A percentile compares a stretch with the other conserved stretches of the same genome.
Evolutionary conservation across 306 rosid species (phyloP).

Genomic region (Cicer judaicum): DNA sequence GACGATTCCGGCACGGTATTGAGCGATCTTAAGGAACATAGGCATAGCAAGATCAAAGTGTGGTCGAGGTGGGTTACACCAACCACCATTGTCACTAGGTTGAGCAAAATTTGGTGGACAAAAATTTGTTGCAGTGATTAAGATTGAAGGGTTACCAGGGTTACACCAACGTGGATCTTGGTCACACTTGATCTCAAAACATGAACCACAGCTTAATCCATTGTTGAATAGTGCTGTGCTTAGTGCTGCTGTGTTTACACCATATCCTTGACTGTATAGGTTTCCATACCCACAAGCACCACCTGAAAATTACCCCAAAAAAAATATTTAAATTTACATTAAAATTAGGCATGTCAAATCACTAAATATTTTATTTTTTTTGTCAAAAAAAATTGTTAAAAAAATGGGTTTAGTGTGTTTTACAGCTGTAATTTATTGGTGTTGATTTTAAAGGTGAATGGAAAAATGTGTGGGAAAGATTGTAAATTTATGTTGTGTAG

Average conservation of each 20-base stretch:
- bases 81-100: slow-evolving; percentile 89
- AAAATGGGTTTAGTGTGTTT: too few species aligned
- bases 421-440: background rate
- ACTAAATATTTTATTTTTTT: too few species aligned
- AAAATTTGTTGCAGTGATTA: slow-evolving; percentile 90
- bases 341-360: background rate
- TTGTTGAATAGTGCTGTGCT: slow-evolving; percentile 95
- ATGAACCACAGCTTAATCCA: slow-evolving; percentile 85
- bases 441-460: background rate
- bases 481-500: background rate
- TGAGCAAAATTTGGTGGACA: slow-evolving; percentile 93
- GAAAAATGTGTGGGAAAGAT: slow-evolving; percentile 1
- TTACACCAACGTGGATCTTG: slow-evolving; percentile 83
- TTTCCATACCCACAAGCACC: slow-evolving; percentile 98
- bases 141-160: slow-evolving; percentile 86
- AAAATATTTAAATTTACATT: background rate
- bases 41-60: slow-evolving; percentile 99
- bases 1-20: slow-evolving; percentile 95
- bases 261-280: slow-evolving; percentile 95
- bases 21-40: slow-evolving; percentile 93
- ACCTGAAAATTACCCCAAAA: slow-evolving; percentile 46
- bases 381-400: too few species aligned
- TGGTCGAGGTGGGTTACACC: slow-evolving; percentile 96
- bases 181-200: slow-evolving; percentile 87
- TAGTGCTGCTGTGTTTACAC: slow-evolving; percentile 88